These are phyloP conservation scores for Blastobotrys ciferrii DNA, from an alignment of 1,139 yeast genomes.

Conservation along the genomic window DNA sequence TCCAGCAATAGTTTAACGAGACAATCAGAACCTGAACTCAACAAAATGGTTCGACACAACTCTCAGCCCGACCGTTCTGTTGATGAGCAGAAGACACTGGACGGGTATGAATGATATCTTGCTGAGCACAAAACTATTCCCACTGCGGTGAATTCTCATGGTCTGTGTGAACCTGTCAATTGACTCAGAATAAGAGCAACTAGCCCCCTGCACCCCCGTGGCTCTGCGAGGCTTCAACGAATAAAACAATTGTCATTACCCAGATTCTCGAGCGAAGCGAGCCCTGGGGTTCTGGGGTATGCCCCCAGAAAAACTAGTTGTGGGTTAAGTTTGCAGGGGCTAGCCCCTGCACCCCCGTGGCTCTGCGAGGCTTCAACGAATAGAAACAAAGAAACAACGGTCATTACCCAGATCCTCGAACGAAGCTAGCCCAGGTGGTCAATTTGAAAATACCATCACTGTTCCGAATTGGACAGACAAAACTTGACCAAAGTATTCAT, in stretches of 20 bases:
- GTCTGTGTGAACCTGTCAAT: neutral
- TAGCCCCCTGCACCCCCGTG: too few species aligned
- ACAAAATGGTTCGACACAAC: neutral
- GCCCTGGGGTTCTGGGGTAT: too few species aligned
- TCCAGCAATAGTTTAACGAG: neutral
- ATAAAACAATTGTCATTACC: too few species aligned
- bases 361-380: too few species aligned
- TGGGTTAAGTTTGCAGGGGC: too few species aligned
- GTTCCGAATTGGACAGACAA: neutral
- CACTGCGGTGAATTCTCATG: neutral
- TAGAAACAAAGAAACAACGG: too few species aligned
- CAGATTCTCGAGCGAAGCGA: too few species aligned
- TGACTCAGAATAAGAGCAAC: neutral
- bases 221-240: too few species aligned
- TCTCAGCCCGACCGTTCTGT: neutral
- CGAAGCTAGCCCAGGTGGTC: too few species aligned
- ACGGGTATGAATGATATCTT: neutral
- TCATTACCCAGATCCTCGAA: too few species aligned
- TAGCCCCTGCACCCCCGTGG: too few species aligned
- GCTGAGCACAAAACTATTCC: neutral
- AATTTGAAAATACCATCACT: neutral
- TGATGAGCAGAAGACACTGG: neutral
- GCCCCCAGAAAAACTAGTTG: too few species aligned
- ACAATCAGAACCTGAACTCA: neutral
- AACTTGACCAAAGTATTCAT: neutral